These are phyloP conservation scores for Isatis tinctoria DNA, from an alignment of 345 rosid genomes.

Conservation along the genomic window DNA sequence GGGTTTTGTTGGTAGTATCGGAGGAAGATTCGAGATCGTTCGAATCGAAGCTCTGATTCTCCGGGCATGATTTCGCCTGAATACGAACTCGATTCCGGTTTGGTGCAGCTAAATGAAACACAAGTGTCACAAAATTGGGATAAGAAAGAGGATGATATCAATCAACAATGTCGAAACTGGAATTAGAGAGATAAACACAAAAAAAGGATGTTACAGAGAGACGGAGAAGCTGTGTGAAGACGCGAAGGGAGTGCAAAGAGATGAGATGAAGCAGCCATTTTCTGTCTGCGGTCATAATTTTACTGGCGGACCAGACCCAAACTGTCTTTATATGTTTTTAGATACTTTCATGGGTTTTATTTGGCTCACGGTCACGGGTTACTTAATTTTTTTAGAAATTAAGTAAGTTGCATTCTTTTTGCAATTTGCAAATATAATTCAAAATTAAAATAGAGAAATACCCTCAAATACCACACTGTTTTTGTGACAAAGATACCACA, in stretches of 20 bases:
- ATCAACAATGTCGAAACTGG: neutral
- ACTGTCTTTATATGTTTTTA: neutral
- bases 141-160: neutral
- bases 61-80: constrained; percentile 21
- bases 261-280: constrained; percentile 32
- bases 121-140: neutral
- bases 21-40: constrained; percentile 6
- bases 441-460: too few species aligned
- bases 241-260: constrained; percentile 28
- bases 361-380: too few species aligned
- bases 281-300: constrained; percentile 26
- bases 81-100: constrained; percentile 20
- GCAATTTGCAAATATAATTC: too few species aligned
- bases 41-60: constrained; percentile 11
- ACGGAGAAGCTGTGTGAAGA: constrained; percentile 19
- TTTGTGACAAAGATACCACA: too few species aligned
- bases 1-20: neutral
- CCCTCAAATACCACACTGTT: too few species aligned
- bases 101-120: constrained; percentile 1
- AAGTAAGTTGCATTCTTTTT: too few species aligned
- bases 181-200: neutral
- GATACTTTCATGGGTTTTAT: neutral
- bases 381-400: too few species aligned
- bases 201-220: neutral
- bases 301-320: constrained; percentile 7